A percentile compares a stretch with the other conserved stretches of the same genome.
Evolutionary conservation across 805 yeast genomes (phyloP).

Genomic region (Nakazawaea anatomiae): DNA sequence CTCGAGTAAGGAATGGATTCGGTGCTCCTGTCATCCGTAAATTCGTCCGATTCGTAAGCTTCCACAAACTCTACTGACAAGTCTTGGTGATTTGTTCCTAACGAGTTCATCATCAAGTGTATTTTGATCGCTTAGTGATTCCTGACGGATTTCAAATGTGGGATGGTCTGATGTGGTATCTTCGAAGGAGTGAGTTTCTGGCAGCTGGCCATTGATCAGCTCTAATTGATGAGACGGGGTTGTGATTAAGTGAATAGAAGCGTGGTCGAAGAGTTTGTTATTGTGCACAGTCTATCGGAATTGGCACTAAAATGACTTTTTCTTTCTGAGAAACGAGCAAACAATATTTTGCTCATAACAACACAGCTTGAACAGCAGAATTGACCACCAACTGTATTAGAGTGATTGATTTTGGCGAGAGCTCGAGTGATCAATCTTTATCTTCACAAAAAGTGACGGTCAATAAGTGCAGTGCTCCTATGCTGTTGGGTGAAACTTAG

Average conservation of each 20-base stretch:
- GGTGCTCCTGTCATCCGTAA: not conserved
- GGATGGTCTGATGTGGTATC: not conserved
- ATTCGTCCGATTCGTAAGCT: not conserved
- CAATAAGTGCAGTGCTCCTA: too few relatives aligned
- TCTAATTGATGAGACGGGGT: not conserved
- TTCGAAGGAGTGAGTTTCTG: not conserved
- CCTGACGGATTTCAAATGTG: not conserved
- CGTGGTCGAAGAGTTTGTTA: not conserved
- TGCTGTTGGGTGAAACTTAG: too few relatives aligned
- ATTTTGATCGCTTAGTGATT: not conserved
- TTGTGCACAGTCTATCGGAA: not conserved
- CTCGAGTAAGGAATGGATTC: constrained; percentile 2
- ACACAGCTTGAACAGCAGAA: not conserved
- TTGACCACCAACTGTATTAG: too few relatives aligned
- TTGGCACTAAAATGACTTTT: not conserved
- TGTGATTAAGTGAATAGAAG: not conserved
- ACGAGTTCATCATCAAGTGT: not conserved
- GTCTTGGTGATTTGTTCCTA: not conserved
- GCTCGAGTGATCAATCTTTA: too few relatives aligned
- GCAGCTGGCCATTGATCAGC: not conserved
- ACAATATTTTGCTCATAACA: not conserved
- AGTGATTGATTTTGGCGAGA: too few relatives aligned
- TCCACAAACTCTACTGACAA: not conserved
- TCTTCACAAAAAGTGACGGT: too few relatives aligned
- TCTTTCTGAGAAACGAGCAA: not conserved